Evolutionary conservation across 2,329 filamentous ascomycete species (phyloP).

Genomic region (Colletotrichum spinosum): DNA sequence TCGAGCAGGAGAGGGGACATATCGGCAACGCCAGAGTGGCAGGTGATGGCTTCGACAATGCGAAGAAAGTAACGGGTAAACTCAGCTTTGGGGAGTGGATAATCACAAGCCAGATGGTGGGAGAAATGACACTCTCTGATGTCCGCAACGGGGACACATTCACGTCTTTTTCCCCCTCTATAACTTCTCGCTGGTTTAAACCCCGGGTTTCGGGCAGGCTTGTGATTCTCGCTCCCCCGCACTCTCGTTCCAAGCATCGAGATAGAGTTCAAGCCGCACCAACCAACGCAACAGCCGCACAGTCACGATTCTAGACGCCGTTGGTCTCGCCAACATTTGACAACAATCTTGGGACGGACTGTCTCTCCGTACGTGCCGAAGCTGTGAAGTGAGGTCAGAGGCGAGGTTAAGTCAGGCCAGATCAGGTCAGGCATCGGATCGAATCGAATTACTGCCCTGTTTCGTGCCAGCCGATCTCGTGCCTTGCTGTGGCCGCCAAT

Average conservation of each 20-base stretch:
- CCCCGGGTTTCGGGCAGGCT: conserved; percentile 24
- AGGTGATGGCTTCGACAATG: conserved; percentile 15
- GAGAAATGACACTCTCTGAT: not conserved
- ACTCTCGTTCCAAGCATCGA: conserved; percentile 21
- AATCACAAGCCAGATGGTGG: conserved; percentile 31
- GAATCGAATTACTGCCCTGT: conserved; percentile 1
- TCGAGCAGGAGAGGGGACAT: not conserved
- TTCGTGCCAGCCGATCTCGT: too few relatives aligned
- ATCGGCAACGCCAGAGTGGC: conserved; percentile 14
- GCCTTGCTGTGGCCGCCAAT: not conserved
- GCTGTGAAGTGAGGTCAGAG: conserved; percentile 2
- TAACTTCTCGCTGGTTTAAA: conserved; percentile 1
- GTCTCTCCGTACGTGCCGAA: conserved; percentile 5
- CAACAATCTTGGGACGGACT: conserved; percentile 27
- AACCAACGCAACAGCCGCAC: conserved; percentile 28
- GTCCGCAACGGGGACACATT: not conserved
- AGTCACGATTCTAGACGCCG: conserved; percentile 14
- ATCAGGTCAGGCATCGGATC: conserved; percentile 14
- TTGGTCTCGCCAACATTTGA: conserved; percentile 28
- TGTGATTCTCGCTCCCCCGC: conserved; percentile 32
- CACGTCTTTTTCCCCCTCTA: conserved; percentile 4
- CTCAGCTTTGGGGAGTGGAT: not conserved
- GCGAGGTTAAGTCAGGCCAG: not conserved
- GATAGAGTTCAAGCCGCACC: conserved; percentile 36
- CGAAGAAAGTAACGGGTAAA: not conserved